These are phyloP conservation scores for Ziziphus jujuba DNA, from an alignment of 306 rosid species.

Conservation along the genomic window DNA sequence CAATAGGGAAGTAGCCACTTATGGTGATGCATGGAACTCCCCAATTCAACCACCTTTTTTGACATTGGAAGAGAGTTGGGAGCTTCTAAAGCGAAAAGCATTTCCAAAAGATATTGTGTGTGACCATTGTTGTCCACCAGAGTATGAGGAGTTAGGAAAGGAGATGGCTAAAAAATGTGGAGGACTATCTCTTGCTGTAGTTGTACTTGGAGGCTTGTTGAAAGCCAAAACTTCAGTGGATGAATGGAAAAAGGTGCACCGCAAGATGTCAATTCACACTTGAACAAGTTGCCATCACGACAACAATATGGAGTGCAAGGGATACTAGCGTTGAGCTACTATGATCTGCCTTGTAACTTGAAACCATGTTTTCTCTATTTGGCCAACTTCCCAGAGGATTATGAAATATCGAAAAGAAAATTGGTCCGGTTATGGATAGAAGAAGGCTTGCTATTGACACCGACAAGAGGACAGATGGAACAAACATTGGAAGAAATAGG, in stretches of 20 bases:
- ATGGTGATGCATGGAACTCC: conserved; percentile 29
- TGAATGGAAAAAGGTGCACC: conserved; percentile 9
- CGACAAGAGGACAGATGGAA: neutral
- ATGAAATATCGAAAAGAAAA: conserved; percentile 3
- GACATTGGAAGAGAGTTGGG: conserved; percentile 34
- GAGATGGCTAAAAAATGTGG: conserved; percentile 4
- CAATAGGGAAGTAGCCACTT: too few relatives aligned
- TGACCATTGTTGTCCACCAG: neutral
- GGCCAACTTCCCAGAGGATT: conserved; percentile 12
- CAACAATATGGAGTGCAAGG: neutral
- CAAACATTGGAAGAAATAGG: conserved; percentile 45
- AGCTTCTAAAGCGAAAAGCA: conserved; percentile 23
- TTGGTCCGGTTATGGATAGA: conserved; percentile 21
- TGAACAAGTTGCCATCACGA: neutral
- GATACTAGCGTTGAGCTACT: conserved; percentile 19
- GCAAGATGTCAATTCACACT: neutral
- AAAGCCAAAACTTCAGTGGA: neutral
- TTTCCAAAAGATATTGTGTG: neutral
- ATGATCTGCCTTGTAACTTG: conserved; percentile 17
- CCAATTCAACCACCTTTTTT: conserved; percentile 35
- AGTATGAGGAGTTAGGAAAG: neutral
- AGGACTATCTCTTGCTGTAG: conserved; percentile 21
- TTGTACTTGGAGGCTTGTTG: conserved; percentile 14
- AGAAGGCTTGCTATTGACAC: conserved; percentile 14
- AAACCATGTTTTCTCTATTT: conserved; percentile 21